These are phyloP conservation scores for Rhizopogon sp. DNA, from an alignment of 768 basidiomycete species.

Conservation along the genomic window DNA sequence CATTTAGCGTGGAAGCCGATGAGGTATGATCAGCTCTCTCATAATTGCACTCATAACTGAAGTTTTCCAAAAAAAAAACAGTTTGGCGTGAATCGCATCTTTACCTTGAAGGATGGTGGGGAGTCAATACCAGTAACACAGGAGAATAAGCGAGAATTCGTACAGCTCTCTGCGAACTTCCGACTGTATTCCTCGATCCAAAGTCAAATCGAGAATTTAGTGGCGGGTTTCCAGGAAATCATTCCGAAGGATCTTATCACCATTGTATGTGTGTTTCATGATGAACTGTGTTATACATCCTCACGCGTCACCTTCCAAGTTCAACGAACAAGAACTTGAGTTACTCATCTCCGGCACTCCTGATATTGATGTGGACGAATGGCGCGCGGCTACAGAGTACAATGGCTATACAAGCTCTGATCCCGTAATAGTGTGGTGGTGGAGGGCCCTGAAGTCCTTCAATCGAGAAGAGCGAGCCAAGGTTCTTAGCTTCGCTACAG, in stretches of 20 bases:
- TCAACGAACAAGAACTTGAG: constrained; percentile 93
- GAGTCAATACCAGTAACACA: constrained; percentile 84
- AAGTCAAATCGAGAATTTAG: constrained; percentile 88
- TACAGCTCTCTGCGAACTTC: constrained; percentile 92
- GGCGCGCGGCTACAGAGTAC: constrained; percentile 90
- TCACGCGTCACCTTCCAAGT: constrained; percentile 38
- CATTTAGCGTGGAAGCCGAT: constrained; percentile 94
- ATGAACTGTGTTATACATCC: constrained; percentile 4
- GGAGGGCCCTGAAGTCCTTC: constrained; percentile 97
- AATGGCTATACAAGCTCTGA: constrained; percentile 85
- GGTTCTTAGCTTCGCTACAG: constrained; percentile 95
- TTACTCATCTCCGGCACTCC: constrained; percentile 94
- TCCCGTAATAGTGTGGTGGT: constrained; percentile 98
- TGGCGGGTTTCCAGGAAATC: constrained; percentile 94
- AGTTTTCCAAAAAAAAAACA: constrained; percentile 20
- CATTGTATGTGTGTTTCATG: constrained; percentile 54
- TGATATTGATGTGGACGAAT: constrained; percentile 98
- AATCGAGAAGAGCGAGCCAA: constrained; percentile 95
- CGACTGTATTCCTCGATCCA: constrained; percentile 91
- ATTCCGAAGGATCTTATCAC: constrained; percentile 94
- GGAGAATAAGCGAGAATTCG: constrained; percentile 96
- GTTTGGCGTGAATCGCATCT: constrained; percentile 89
- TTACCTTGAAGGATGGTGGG: constrained; percentile 84
- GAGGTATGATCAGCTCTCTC: constrained; percentile 43
- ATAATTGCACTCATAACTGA: neutral